Conservation (phyloP, 139 green algal species). For the Micromonas commoda region DNA sequence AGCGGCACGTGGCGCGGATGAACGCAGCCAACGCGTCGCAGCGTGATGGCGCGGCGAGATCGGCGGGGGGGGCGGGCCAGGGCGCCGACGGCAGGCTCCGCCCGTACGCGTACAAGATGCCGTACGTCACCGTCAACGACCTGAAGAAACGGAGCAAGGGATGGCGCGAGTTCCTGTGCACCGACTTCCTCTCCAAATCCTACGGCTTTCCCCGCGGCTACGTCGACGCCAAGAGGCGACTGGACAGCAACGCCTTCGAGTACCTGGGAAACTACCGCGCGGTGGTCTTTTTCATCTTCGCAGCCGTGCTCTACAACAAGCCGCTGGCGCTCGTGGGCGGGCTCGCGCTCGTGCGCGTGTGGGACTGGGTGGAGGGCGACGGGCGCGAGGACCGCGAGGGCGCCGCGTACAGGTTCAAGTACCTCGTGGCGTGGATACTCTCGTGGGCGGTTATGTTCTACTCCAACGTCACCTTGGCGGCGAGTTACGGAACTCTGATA, state of each 20-base stretch:
- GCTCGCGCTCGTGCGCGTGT: neutral
- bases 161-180: conserved; percentile 23
- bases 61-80: too few relatives aligned
- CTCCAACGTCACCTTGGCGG: neutral
- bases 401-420: neutral
- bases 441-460: neutral
- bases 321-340: neutral
- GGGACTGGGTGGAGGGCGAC: neutral
- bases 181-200: neutral
- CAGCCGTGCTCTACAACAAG: neutral
- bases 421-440: neutral
- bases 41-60: too few relatives aligned
- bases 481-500: neutral
- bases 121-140: neutral
- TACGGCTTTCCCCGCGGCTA: neutral
- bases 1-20: too few relatives aligned
- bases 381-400: neutral
- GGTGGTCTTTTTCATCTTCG: neutral
- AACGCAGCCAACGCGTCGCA: neutral
- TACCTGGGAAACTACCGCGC: conserved; percentile 9
- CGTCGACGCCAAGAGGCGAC: neutral
- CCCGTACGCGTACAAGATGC: neutral
- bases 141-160: neutral
- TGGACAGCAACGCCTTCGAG: conserved; percentile 21
- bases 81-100: neutral